Percentiles rank a stretch among this genome's conserved stretches.
Conservation (phyloP, 805 yeast genomes). For the Blastobotrys muscicola region DNA sequence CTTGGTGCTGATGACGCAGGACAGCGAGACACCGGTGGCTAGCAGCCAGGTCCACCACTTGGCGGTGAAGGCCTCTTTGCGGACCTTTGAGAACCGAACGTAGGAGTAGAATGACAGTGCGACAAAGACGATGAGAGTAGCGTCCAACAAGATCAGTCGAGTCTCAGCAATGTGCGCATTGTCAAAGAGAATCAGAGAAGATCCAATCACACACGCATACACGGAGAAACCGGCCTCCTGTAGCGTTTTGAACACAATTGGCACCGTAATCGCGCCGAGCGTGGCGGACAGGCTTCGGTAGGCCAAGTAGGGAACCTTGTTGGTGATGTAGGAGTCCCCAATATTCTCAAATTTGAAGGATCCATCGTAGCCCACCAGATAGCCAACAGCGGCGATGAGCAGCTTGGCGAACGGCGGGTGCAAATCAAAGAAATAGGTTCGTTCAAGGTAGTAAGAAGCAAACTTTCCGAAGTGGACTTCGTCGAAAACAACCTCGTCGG, state of each 20-base stretch:
- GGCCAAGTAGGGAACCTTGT: slow-evolving; percentile 80
- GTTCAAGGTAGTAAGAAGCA: slow-evolving; percentile 54
- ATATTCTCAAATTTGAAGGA: slow-evolving; percentile 81
- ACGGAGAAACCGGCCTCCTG: slow-evolving; percentile 76
- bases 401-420: slow-evolving; percentile 98
- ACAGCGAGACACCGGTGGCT: slow-evolving; percentile 74
- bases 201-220: slow-evolving; percentile 67
- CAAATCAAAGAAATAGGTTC: slow-evolving; percentile 89
- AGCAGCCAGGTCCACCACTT: slow-evolving; percentile 86
- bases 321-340: slow-evolving; percentile 69
- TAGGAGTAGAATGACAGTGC: slow-evolving; percentile 73
- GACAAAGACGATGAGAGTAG: slow-evolving; percentile 75
- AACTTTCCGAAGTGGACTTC: slow-evolving; percentile 41
- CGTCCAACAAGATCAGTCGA: slow-evolving; percentile 83
- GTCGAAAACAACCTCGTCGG: slow-evolving; percentile 58
- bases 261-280: slow-evolving; percentile 76
- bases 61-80: slow-evolving; percentile 53
- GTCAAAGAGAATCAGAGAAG: slow-evolving; percentile 70
- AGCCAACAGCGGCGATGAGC: slow-evolving; percentile 84
- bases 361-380: slow-evolving; percentile 86
- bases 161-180: slow-evolving; percentile 88
- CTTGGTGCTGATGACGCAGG: slow-evolving; percentile 90
- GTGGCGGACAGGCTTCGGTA: slow-evolving; percentile 70
- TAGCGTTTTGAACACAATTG: slow-evolving; percentile 74
- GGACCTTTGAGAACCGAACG: slow-evolving; percentile 65